Evolutionary conservation across 768 basidiomycete species (phyloP), one percentile per base, ranked within the genome.

Genomic region (Rhodotorula diobovata): DNA sequence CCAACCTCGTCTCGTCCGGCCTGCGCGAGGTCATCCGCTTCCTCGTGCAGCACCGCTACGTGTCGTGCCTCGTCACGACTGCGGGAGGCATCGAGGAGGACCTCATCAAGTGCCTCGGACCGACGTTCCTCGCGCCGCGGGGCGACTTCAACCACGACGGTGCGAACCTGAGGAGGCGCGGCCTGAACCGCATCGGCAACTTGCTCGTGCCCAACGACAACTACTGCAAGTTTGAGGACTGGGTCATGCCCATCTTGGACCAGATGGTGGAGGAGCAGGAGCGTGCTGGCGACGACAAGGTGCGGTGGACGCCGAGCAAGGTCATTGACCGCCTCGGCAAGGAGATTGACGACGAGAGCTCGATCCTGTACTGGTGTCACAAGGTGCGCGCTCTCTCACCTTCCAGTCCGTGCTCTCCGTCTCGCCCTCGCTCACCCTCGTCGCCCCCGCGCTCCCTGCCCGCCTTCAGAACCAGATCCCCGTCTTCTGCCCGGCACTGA

Each of bases 1-100:
- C 94, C 60, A 99, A 99, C 81, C 86, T 99, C 56, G 95, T 99
- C 78, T 98, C 96, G 4, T 98, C 96, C 16, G 96, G 96, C 18
- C 83, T 99, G 53, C 88, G 96, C 46, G 96, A 99, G 81, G 84
- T 97, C 57, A 89, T 99, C 74, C 84, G 89, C 34, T 87, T 93
- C 81, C 88, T 99, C 51, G 94, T 93, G 43, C 93, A 97, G 80
- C 88, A 98, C 82, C 89, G 87, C 73, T 90, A 96, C 76, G 86
- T 99, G 68, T 84, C 88, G 32, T 90, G 87, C 32, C 84, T 99
- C 71, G 96, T 98, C 35, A 99, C 96, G 5, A 99, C 96, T 1
- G 96, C 96, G 10, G 96, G 96, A 14, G 96, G 96, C 15, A 89
- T 99, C 76, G 96, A 99, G 79, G 96, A 99, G 82, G 96, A 99